Base-by-base conservation (phyloP, 176 grass and related monocot genomes). In the Avena sativa region DNA sequence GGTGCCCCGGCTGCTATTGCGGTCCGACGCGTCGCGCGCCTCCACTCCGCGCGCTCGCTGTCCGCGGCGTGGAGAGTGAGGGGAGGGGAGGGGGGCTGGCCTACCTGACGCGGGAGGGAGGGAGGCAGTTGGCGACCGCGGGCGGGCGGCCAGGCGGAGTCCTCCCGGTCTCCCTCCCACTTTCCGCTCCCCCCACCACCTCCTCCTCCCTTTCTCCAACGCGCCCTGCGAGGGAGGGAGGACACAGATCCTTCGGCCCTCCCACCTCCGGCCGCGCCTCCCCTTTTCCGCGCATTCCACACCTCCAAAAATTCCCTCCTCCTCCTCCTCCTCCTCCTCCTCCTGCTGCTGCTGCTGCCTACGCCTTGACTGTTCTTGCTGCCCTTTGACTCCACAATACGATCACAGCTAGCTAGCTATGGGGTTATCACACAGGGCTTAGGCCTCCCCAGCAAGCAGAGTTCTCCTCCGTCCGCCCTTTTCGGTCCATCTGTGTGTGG, bases 1-100 rank as follows among this genome's bases (percentile, higher is more conserved):
- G 9, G 47, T 52, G 69, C 63, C 71, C 28, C 44, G 47, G 46
- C 40, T 6, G 71, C 80, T 87, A 80, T 21, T 91, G 86, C 89
- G 86, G 26, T 85, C 89, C 86, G 89, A 91, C 81, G 89, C 85
- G 89, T 81, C 76, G 89, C 68, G 59, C 86, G 69, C 76, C 81
- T 81, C 89, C 85, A 80, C 84, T 82, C 72, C 79, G 9, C 17
- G 0, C 38, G 5, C 60, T 79, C 49, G 20, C 89, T 66, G 89
- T 73, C 71, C 38, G 25, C 44, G 26, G 25, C 43, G 63, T 25
- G 58, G 58, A 60, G 58, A 9, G 58, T 4, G 13, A 15, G 51
- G 51, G 40, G 40, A 43, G 40, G 40, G 40, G 6, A 43, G 40
- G n/a, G 25, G 64, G 71, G 51, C 53, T 9, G 26, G 34, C 51